Evolutionary conservation across 1,284 basidiomycete species (phyloP).

Genomic region (Omphalotus olearius): DNA sequence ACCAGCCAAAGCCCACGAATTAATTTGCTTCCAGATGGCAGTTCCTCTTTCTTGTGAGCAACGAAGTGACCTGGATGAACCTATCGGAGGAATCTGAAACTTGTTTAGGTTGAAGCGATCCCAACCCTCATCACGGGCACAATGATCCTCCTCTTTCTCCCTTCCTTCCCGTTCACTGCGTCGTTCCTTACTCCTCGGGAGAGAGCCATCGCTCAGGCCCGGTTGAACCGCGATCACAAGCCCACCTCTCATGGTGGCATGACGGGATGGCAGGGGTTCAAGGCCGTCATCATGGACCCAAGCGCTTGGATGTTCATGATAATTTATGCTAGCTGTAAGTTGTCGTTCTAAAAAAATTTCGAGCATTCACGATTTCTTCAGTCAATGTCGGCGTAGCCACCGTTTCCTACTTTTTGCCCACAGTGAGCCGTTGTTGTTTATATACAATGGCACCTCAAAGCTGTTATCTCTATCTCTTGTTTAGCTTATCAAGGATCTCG

Average conservation of each 20-base stretch:
- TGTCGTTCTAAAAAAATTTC: background rate
- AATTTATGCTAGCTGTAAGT: conserved; percentile 50
- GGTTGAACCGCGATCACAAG: conserved; percentile 48
- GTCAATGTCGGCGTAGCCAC: conserved; percentile 58
- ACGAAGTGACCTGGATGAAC: background rate
- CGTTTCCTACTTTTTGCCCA: conserved; percentile 52
- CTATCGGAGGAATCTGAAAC: background rate
- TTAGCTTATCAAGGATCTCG: conserved; percentile 50
- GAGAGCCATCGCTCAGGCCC: conserved; percentile 50
- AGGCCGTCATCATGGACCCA: conserved; percentile 42
- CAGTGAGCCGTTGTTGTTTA: conserved; percentile 28
- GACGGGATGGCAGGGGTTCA: conserved; percentile 53
- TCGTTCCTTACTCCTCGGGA: conserved; percentile 39
- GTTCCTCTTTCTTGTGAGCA: conserved; percentile 48
- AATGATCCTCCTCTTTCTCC: conserved; percentile 42
- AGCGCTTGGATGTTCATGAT: conserved; percentile 49
- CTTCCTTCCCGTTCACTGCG: conserved; percentile 39
- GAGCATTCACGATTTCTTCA: conserved; percentile 17
- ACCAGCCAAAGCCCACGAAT: background rate
- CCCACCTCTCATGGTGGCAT: conserved; percentile 54
- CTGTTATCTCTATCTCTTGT: background rate
- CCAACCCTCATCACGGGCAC: conserved; percentile 47
- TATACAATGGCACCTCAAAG: conserved; percentile 1
- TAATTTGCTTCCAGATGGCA: conserved; percentile 38
- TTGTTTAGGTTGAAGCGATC: conserved; percentile 45